Conservation (phyloP, 2,329 filamentous ascomycete species). For the Xylariaceae sp. region DNA sequence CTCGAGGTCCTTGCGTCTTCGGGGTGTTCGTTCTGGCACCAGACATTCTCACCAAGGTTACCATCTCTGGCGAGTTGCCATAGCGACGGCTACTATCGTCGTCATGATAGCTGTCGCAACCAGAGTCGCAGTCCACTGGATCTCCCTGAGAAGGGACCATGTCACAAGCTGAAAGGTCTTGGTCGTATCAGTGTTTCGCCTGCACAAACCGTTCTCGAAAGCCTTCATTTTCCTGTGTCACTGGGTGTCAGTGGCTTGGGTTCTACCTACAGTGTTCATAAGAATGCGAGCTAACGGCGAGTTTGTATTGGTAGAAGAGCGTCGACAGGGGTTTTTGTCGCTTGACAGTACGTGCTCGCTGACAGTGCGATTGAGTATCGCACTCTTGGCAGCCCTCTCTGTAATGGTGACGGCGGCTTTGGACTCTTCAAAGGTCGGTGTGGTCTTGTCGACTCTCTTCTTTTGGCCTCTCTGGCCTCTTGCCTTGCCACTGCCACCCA, state of each 20-base stretch:
- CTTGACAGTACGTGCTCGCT: conserved; percentile 18
- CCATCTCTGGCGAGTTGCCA: conserved; percentile 1
- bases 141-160: neutral
- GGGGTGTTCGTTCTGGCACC: too few relatives aligned
- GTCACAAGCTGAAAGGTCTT: conserved; percentile 1
- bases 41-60: neutral
- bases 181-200: conserved; percentile 15
- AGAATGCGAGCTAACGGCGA: conserved; percentile 26
- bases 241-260: conserved; percentile 12
- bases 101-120: neutral
- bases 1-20: too few relatives aligned
- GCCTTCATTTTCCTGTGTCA: conserved; percentile 9
- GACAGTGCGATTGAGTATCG: conserved; percentile 26
- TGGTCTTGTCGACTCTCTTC: conserved; percentile 20
- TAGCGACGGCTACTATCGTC: neutral
- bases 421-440: conserved; percentile 31
- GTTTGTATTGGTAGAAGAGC: conserved; percentile 27
- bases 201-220: conserved; percentile 15
- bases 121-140: neutral
- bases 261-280: conserved; percentile 15
- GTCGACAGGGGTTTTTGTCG: conserved; percentile 14
- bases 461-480: neutral
- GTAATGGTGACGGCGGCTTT: conserved; percentile 29
- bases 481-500: conserved; percentile 4
- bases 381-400: conserved; percentile 25